Evolutionary conservation across 768 basidiomycete genomes (phyloP), one percentile per base, ranked within the genome.

Genomic region (Ramaria rubella): DNA sequence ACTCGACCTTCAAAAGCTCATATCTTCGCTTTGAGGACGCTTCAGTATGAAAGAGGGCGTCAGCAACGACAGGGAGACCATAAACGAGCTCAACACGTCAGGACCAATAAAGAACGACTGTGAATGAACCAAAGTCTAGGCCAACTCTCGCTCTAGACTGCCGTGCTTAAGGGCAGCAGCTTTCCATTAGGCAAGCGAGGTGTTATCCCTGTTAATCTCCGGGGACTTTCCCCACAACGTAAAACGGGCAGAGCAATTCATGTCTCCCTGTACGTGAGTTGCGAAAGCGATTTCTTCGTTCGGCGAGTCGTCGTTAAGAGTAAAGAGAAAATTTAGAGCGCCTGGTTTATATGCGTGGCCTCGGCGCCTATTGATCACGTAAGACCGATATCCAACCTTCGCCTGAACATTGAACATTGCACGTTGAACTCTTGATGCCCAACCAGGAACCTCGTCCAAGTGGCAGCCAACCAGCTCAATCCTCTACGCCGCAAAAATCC

Each of bases 221-320:
- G 55, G 55, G 55, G 55, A 56, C 55, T 56, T 56, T 56, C 55
- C 55, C 55, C 55, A 56, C 55, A 56, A 45, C 44, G 29, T 51
- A 34, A 14, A 15, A 7, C 14, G 38, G 24, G 55, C 33, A 48
- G 44, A 56, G 33, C 43, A 42, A 42, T 14, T 6, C 19, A 17
- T 30, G 43, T 56, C 26, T 56, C 44, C 55, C 46, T 31, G 19
- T 56, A 27, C 24, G 55, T 56, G 55, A 9, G 19, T 45, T 56
- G 55, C 55, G 55, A 56, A 46, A 30, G 55, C 55, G 55, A 56
- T 56, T 56, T 51, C 43, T 56, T 56, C 19, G 45, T 31, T 49
- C 55, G 55, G 55, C 44, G 43, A 24, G 55, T 56, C 40, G 26
- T 30, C 31, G 55, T 27, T 46, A n/a, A 21, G 14, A 34, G 5